These are phyloP conservation scores for Ensete ventricosum DNA, from an alignment of 176 grass and related monocot species.

Conservation along the genomic window DNA sequence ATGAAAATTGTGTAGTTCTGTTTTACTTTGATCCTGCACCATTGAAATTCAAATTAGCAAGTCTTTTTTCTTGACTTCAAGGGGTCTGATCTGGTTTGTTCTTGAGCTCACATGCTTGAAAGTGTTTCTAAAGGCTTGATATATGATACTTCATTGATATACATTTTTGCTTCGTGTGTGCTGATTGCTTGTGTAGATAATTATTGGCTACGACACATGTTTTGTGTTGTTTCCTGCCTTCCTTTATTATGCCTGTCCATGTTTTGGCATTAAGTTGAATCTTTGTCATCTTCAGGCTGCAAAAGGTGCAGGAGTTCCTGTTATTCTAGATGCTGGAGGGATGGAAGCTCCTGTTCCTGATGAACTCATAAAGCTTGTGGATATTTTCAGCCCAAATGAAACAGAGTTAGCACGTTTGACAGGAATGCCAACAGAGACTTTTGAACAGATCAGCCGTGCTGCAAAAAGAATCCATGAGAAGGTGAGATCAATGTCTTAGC, in stretches of 20 bases:
- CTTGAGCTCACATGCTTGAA: too few relatives aligned
- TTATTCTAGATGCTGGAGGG: slow-evolving; percentile 92
- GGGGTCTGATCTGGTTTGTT: too few relatives aligned
- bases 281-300: slow-evolving; percentile 42
- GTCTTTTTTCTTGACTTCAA: too few relatives aligned
- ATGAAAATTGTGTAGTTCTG: too few relatives aligned
- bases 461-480: slow-evolving; percentile 63
- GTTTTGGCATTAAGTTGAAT: neutral
- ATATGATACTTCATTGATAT: too few relatives aligned
- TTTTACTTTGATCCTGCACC: too few relatives aligned
- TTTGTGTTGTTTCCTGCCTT: neutral
- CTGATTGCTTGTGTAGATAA: too few relatives aligned
- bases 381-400: slow-evolving; percentile 99
- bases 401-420: slow-evolving; percentile 78
- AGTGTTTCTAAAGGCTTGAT: too few relatives aligned
- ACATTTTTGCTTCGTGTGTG: too few relatives aligned
- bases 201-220: too few relatives aligned
- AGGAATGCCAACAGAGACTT: slow-evolving; percentile 64
- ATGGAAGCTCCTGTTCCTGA: slow-evolving; percentile 75
- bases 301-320: slow-evolving; percentile 66
- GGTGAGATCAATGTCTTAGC: slow-evolving; percentile 20
- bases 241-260: neutral
- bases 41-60: too few relatives aligned
- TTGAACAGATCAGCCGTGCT: slow-evolving; percentile 73
- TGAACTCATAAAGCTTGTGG: slow-evolving; percentile 67